These are phyloP conservation scores for Fagus crenata DNA, from an alignment of 306 rosid genomes.

Conservation along the genomic window DNA sequence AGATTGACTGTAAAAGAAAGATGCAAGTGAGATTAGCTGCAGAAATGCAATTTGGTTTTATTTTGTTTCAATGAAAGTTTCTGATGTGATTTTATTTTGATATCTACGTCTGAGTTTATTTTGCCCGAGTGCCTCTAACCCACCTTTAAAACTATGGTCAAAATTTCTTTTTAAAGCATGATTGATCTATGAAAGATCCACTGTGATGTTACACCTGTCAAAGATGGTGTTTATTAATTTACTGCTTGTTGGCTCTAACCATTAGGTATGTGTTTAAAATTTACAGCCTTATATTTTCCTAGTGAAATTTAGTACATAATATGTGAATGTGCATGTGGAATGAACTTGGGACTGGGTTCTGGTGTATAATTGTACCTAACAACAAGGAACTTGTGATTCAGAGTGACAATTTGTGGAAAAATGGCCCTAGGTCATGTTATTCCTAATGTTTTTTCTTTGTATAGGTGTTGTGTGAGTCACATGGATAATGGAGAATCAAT, in stretches of 20 bases:
- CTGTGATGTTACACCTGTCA: neutral
- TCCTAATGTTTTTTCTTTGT: neutral
- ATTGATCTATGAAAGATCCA: neutral
- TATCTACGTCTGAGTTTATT: neutral
- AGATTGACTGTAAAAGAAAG: neutral
- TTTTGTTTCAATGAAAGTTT: neutral
- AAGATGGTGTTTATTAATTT: neutral
- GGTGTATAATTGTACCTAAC: neutral
- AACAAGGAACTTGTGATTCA: neutral
- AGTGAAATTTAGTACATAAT: neutral
- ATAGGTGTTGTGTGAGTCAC: neutral
- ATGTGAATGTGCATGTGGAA: neutral
- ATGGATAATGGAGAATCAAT: conserved; percentile 7
- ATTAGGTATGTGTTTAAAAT: neutral
- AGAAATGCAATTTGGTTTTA: conserved; percentile 7
- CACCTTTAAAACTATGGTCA: neutral
- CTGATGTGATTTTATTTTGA: neutral
- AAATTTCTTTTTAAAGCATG: neutral
- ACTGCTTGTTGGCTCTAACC: neutral
- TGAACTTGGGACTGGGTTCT: neutral
- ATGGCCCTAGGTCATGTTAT: neutral
- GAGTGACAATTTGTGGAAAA: neutral
- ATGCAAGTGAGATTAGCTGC: neutral
- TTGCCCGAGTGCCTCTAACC: neutral
- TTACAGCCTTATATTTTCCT: neutral